Conservation (phyloP, 805 yeast species). For the Suhomyces canberraensis region DNA sequence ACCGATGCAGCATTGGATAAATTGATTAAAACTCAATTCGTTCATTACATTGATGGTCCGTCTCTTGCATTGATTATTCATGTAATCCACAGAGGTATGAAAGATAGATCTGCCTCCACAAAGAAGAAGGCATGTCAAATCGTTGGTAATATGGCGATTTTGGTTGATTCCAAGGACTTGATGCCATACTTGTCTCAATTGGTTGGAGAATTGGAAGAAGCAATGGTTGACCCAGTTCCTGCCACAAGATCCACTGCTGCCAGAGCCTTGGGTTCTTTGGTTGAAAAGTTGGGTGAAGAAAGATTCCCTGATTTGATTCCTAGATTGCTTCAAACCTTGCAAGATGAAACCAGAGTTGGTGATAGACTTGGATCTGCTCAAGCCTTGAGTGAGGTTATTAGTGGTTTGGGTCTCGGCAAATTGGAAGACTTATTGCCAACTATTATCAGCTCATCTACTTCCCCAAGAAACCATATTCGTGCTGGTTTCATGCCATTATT, state of each 20-base stretch:
- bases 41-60: slow-evolving; percentile 97
- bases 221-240: slow-evolving; percentile 99
- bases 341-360: slow-evolving; percentile 76
- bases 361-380: slow-evolving; percentile 97
- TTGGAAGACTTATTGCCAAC: slow-evolving; percentile 86
- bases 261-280: slow-evolving; percentile 92
- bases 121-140: slow-evolving; percentile 95
- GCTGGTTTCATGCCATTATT: slow-evolving; percentile 91
- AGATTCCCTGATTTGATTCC: slow-evolving; percentile 90
- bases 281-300: slow-evolving; percentile 94
- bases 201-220: slow-evolving; percentile 78
- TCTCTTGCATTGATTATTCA: slow-evolving; percentile 92
- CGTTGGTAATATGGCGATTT: slow-evolving; percentile 97
- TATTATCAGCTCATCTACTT: slow-evolving; percentile 68
- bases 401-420: slow-evolving; percentile 84
- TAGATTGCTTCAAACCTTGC: slow-evolving; percentile 67
- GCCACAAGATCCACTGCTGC: slow-evolving; percentile 96
- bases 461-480: slow-evolving; percentile 67
- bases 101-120: slow-evolving; percentile 87
- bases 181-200: slow-evolving; percentile 77
- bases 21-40: slow-evolving; percentile 85
- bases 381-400: slow-evolving; percentile 89
- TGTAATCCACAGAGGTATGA: slow-evolving; percentile 93
- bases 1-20: slow-evolving; percentile 87
- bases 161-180: slow-evolving; percentile 85